Evolutionary conservation across 306 rosid genomes (phyloP).

Genomic region (Canavalia gladiata): DNA sequence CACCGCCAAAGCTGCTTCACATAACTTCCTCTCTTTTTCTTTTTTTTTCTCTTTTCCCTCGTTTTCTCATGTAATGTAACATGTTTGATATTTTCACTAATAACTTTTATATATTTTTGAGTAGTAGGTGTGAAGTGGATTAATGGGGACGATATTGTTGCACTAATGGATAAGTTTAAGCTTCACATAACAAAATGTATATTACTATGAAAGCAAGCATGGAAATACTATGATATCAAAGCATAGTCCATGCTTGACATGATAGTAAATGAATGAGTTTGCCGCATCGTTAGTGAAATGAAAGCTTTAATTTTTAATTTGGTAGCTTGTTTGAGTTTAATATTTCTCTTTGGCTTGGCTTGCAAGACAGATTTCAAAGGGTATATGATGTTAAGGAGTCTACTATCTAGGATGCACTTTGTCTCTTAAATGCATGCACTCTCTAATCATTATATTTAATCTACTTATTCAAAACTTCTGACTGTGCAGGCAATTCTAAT

Average conservation of each 20-base stretch:
- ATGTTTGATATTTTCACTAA: constrained; percentile 9
- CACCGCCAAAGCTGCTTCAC: constrained; percentile 47
- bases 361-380: constrained; percentile 45
- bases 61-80: not conserved
- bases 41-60: not conserved
- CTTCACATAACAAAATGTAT: not conserved
- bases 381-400: constrained; percentile 33
- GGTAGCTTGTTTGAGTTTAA: constrained; percentile 1
- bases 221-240: constrained; percentile 38
- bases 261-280: constrained; percentile 34
- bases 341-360: constrained; percentile 40
- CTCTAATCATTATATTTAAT: constrained; percentile 45
- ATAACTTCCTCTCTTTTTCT: not conserved
- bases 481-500: constrained; percentile 11
- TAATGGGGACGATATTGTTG: not conserved
- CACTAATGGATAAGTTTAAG: not conserved
- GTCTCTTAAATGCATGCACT: constrained; percentile 38
- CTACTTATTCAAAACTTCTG: constrained; percentile 33
- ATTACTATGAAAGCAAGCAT: constrained; percentile 20
- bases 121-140: not conserved
- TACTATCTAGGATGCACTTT: constrained; percentile 25
- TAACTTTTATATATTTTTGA: not conserved
- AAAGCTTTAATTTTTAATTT: constrained; percentile 11
- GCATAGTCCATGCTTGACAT: constrained; percentile 38
- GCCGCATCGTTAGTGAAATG: constrained; percentile 16